A percentile compares a stretch with the other conserved stretches of the same genome.
These are phyloP conservation scores for Berberis vulgaris DNA, from an alignment of 164 flowering plant genomes.

Conservation along the genomic window DNA sequence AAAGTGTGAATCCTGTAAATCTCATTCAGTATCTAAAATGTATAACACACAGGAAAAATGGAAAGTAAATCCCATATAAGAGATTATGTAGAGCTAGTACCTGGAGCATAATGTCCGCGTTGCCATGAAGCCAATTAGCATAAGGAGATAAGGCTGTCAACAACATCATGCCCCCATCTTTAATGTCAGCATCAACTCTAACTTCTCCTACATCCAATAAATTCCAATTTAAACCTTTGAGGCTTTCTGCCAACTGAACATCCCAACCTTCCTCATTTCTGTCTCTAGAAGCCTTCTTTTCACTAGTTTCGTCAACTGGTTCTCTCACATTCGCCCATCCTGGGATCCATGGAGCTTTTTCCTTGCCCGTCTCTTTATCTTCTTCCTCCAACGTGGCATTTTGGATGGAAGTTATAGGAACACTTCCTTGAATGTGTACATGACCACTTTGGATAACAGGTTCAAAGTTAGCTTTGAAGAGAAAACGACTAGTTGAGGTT, in stretches of 20 bases:
- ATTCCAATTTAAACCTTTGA: constrained; percentile 89
- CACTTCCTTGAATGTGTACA: constrained; percentile 98
- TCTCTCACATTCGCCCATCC: constrained; percentile 52
- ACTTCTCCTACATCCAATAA: constrained; percentile 89
- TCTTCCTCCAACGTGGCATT: constrained; percentile 47
- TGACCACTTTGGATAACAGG: constrained; percentile 93
- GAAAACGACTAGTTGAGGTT: constrained; percentile 86
- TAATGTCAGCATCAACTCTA: constrained; percentile 95
- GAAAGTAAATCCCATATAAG: background rate
- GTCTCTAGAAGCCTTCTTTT: constrained; percentile 55
- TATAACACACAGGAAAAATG: background rate
- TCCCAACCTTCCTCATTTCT: constrained; percentile 91
- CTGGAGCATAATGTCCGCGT: constrained; percentile 90
- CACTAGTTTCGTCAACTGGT: constrained; percentile 43
- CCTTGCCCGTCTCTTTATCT: constrained; percentile 41
- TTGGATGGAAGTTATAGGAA: constrained; percentile 67
- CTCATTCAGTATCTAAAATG: background rate
- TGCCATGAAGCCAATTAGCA: constrained; percentile 95
- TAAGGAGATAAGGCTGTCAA: constrained; percentile 88
- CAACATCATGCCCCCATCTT: constrained; percentile 99
- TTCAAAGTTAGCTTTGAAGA: constrained; percentile 93
- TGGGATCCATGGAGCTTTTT: constrained; percentile 36
- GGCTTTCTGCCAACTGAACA: constrained; percentile 74
- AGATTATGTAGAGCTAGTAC: constrained; percentile 18
- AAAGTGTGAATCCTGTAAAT: background rate